Percentiles rank a stretch among this genome's conserved stretches.
phyloP scores from a whole-genome alignment of 2,329 filamentous ascomycete genomes.

The Magnaporthiopsis rhizophila region DNA sequence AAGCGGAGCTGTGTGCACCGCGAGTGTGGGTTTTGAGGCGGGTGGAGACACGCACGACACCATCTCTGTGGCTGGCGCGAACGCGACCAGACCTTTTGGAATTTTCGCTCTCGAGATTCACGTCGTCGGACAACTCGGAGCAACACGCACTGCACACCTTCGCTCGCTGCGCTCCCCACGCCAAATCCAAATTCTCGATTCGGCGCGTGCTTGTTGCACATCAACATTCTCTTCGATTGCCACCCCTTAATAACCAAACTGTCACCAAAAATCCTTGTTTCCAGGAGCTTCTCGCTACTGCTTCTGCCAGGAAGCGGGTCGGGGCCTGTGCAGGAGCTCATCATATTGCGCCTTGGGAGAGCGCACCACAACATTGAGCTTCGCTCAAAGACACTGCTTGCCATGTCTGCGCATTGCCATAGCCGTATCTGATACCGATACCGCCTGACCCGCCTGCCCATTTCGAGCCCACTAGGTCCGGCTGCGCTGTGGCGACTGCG shows the following conservation, averaged over 20 bases:
- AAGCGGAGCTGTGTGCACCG: too few species aligned
- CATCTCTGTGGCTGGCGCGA: not conserved
- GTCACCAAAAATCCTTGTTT: not conserved
- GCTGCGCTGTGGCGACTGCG: too few species aligned
- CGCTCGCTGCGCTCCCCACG: not conserved
- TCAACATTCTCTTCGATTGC: not conserved
- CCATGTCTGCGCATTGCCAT: not conserved
- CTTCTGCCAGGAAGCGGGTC: not conserved
- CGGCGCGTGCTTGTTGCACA: not conserved
- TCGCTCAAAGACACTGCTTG: not conserved
- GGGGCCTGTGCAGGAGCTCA: not conserved
- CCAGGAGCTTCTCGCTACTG: not conserved
- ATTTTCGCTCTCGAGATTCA: slow-evolving; percentile 4
- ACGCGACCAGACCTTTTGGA: slow-evolving; percentile 1
- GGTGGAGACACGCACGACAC: not conserved
- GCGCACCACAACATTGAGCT: not conserved
- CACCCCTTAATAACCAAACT: not conserved
- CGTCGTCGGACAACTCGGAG: not conserved
- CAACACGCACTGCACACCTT: not conserved
- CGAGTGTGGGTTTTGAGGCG: not conserved
- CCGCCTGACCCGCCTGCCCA: not conserved
- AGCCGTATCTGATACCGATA: not conserved
- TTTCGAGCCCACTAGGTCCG: too few species aligned
- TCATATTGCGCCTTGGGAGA: not conserved
- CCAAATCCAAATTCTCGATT: not conserved